Evolutionary conservation across 768 basidiomycete species (phyloP).

Genomic region (Kwoniella sp.): DNA sequence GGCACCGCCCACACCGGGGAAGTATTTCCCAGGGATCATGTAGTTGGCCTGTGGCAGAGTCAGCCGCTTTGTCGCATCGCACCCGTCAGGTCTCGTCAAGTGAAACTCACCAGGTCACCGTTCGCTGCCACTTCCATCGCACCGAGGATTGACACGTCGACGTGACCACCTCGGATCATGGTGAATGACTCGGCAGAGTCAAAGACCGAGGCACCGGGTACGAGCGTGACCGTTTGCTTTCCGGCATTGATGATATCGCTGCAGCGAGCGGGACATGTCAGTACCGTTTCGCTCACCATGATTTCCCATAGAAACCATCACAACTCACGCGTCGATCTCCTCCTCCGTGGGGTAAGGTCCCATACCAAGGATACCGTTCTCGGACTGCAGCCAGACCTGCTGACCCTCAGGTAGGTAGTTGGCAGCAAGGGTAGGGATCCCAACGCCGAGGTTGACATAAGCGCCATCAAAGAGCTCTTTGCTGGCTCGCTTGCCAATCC

Average conservation of each 20-base stretch:
- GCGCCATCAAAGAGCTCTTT: conserved; percentile 46
- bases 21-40: conserved; percentile 86
- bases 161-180: conserved; percentile 96
- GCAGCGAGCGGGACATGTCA: background rate
- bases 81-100: background rate
- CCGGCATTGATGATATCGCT: conserved; percentile 49
- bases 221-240: conserved; percentile 62
- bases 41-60: conserved; percentile 64
- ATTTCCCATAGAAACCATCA: background rate
- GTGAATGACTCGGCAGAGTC: conserved; percentile 92
- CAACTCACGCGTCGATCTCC: conserved; percentile 48
- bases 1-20: conserved; percentile 72
- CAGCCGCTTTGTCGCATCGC: background rate
- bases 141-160: conserved; percentile 88
- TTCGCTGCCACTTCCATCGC: conserved; percentile 85
- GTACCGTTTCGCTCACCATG: background rate
- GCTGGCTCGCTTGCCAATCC: conserved; percentile 44
- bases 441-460: conserved; percentile 52
- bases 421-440: conserved; percentile 52
- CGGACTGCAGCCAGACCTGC: conserved; percentile 52
- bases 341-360: conserved; percentile 52
- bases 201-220: conserved; percentile 87
- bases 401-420: conserved; percentile 49
- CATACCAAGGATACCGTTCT: conserved; percentile 53
- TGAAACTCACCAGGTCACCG: conserved; percentile 60